Evolutionary conservation across 2,329 filamentous ascomycete species (phyloP), one percentile per base, ranked within the genome.

Genomic region (Corynespora cassiicola): DNA sequence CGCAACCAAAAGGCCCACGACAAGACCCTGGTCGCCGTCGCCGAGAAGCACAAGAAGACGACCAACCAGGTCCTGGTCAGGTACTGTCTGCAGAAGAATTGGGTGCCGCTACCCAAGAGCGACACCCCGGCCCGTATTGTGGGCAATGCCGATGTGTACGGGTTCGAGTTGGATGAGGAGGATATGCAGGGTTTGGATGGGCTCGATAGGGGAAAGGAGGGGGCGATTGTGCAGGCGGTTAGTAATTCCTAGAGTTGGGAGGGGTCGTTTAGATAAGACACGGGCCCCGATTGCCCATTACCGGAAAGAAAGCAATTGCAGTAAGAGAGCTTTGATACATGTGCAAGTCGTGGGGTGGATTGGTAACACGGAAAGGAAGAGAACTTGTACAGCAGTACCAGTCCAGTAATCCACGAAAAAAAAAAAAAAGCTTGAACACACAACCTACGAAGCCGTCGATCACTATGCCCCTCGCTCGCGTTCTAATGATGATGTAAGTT

Each of bases 21-120:
- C 48, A 72, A 79, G 47, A 80, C 78, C 9, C 72, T 94, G 20
- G 76, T 79, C 42, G 74, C 74, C 10, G 69, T 95, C 39, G 81
- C 84, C 1, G 74, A 85, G 55, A 91, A 90, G 71, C 81, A 94
- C 64, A 76, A 75, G 49, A 90, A 86, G 71, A 81, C 81, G 6
- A 81, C 86, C 42, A 86, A 87, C 7, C 90, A 95, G 75, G 72
- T 95, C 7, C 68, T 96, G 57, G 71, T 95, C 32, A 79, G 90
- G 47, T 96, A 89, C 79, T 87, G 86, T 52, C 66, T 95, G 68
- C 87, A 95, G 69, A 91, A 88, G 70, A 86, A 63, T 14, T 68
- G 56, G 35, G 62, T 68, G 9, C 60, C 68, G 3, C 55, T 71
- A 3, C 68, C 68, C 0, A 71, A 70, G 49, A 70, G 65, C 41